Evolutionary conservation across 108 stramenopile genomes (phyloP), one percentile per base, ranked within the genome.

Genomic region (Pseudonitzschia pungens): DNA sequence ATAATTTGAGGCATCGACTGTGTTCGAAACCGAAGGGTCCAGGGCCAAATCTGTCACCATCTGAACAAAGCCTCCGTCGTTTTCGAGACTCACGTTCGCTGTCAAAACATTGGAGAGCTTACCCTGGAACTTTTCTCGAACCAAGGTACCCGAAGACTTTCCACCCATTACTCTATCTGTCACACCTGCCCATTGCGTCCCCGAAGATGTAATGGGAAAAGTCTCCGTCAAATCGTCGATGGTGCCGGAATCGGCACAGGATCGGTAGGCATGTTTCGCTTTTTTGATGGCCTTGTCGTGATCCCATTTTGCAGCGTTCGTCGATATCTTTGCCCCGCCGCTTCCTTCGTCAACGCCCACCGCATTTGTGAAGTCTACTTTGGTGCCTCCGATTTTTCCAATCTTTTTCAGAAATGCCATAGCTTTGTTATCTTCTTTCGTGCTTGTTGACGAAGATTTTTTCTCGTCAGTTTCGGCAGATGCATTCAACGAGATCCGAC

Each of bases 151-250:
- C 36, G 58, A 68, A 2, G 82, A 85, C 14, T 67, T 21, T 27
- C 91, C 91, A 3, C 91, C 91, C 85, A 88, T 89, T 41, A 89
- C 87, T 29, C n/a, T 62, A 28, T 92, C 91, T 1, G 87, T 83
- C 18, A 88, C 78, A 9, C 89, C 89, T 20, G 63, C 48, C 91
- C 91, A 92, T 68, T 86, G 73, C 22, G 82, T 86, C 2, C 91
- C 91, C 16, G 83, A 92, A 53, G 77, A 83, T 3, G 91, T 89
- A 44, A 84, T 82, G 14, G 91, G 91, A 69, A 92, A 92, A 12
- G 77, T 60, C 69, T 92, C 87, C 27, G 81, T 71, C 70, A 92
- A 76, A 65, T 92, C 88, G 69, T 92, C 91, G 66, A 92, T 88
- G 28, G 81, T 65, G 24, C 91, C 91, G 1, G 86, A 84, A 12